phyloP scores from a whole-genome alignment of 2,329 filamentous ascomycete genomes.

The Colletotrichum sp. region DNA sequence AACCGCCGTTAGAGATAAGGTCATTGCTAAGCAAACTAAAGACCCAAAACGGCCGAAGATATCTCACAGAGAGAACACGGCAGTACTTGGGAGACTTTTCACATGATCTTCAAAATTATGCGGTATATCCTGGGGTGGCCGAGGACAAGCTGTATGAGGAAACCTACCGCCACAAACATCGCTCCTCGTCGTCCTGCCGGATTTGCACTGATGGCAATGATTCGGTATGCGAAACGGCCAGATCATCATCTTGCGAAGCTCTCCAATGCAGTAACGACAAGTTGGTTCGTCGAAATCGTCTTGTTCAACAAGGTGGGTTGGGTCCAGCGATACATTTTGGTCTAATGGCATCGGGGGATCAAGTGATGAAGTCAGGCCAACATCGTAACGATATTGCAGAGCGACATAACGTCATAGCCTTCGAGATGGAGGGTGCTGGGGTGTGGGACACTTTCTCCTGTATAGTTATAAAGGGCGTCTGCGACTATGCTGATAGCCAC shows the following conservation, averaged over 20 bases:
- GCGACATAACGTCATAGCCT: slow-evolving; percentile 23
- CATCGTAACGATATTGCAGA: slow-evolving; percentile 36
- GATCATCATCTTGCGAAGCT: slow-evolving; percentile 22
- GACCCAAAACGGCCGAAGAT: background rate
- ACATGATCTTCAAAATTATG: background rate
- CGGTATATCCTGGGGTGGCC: slow-evolving; percentile 28
- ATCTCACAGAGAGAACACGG: background rate
- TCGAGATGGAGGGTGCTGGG: slow-evolving; percentile 42
- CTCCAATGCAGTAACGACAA: slow-evolving; percentile 25
- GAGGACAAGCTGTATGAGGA: slow-evolving; percentile 34
- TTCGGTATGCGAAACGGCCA: slow-evolving; percentile 24
- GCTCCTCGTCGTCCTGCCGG: background rate
- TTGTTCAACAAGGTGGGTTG: background rate
- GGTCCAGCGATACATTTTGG: slow-evolving; percentile 35
- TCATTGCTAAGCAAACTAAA: slow-evolving; percentile 22
- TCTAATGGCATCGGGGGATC: slow-evolving; percentile 39
- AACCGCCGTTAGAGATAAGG: slow-evolving; percentile 31
- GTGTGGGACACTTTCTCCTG: slow-evolving; percentile 32
- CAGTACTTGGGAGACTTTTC: background rate
- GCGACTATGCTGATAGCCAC: slow-evolving; percentile 45
- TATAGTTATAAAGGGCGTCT: slow-evolving; percentile 41
- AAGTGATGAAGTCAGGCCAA: slow-evolving; percentile 38
- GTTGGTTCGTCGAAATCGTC: background rate
- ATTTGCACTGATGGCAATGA: background rate
- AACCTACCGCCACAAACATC: slow-evolving; percentile 36